These are phyloP conservation scores for Peronosclerospora sorghi DNA, from an alignment of 352 stramenopile genomes.

Conservation along the genomic window DNA sequence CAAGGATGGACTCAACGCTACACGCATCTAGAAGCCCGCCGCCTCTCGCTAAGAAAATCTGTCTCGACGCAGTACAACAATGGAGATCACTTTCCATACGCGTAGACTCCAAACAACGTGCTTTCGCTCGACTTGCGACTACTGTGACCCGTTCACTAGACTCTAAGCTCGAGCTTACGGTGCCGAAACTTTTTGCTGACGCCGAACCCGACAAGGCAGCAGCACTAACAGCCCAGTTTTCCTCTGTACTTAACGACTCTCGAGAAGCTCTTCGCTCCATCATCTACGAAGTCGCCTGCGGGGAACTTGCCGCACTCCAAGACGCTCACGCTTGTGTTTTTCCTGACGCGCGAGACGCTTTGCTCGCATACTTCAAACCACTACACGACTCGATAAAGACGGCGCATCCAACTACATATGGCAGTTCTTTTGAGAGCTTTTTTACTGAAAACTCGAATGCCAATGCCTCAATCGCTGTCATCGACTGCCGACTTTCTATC, in stretches of 20 bases:
- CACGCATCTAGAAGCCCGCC: too few species aligned
- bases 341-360: too few species aligned
- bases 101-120: too few species aligned
- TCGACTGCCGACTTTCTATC: neutral
- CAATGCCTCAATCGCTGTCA: neutral
- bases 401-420: neutral
- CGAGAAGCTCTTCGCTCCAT: neutral
- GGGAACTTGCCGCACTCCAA: neutral
- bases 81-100: too few species aligned
- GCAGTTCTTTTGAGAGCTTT: neutral
- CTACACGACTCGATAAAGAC: neutral
- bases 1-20: too few species aligned
- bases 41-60: too few species aligned
- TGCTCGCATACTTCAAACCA: neutral
- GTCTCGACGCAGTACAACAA: too few species aligned
- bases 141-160: too few species aligned
- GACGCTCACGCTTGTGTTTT: neutral
- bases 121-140: too few species aligned
- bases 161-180: too few species aligned
- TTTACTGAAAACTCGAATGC: neutral
- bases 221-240: neutral
- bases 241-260: neutral
- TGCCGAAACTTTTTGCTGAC: neutral
- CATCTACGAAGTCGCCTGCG: neutral
- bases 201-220: neutral